Conservation (phyloP, 2,329 filamentous ascomycete species). For the Akanthomyces dipterigenus region DNA sequence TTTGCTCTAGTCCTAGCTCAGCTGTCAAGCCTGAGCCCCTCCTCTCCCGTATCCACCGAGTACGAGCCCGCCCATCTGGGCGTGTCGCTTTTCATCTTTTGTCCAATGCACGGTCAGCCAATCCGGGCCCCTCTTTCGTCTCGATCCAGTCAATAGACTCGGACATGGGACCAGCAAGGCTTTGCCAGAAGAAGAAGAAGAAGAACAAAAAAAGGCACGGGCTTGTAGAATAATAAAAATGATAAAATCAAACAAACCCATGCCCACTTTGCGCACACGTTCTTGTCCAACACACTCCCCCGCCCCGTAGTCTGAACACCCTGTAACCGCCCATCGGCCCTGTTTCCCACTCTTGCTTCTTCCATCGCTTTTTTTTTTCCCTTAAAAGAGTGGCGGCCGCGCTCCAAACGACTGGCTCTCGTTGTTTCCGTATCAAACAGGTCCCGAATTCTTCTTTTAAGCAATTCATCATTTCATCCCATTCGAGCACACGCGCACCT, state of each 20-base stretch:
- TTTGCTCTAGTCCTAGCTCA: not conserved
- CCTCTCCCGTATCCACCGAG: not conserved
- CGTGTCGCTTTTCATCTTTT: not conserved
- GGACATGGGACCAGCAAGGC: not conserved
- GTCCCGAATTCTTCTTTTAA: not conserved
- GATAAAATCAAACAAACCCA: not conserved
- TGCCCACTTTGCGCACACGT: not conserved
- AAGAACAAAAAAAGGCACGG: not conserved
- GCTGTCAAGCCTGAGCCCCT: not conserved
- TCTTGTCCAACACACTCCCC: not conserved
- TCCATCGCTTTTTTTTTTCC: not conserved
- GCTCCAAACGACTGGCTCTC: not conserved
- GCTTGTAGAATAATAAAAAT: not conserved
- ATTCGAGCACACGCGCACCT: not conserved
- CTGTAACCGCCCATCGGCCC: slow-evolving; percentile 5
- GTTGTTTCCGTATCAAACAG: not conserved
- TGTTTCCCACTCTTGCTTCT: not conserved
- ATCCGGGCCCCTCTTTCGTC: not conserved
- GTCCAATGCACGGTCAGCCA: not conserved
- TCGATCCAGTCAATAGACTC: slow-evolving; percentile 11
- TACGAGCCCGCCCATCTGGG: not conserved
- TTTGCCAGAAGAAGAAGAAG: not conserved
- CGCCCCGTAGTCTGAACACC: not conserved
- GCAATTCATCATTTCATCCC: no score
- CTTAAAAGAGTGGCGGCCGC: not conserved